These are phyloP conservation scores for Oidium heveae DNA, from an alignment of 2,329 filamentous ascomycete genomes.

Conservation along the genomic window DNA sequence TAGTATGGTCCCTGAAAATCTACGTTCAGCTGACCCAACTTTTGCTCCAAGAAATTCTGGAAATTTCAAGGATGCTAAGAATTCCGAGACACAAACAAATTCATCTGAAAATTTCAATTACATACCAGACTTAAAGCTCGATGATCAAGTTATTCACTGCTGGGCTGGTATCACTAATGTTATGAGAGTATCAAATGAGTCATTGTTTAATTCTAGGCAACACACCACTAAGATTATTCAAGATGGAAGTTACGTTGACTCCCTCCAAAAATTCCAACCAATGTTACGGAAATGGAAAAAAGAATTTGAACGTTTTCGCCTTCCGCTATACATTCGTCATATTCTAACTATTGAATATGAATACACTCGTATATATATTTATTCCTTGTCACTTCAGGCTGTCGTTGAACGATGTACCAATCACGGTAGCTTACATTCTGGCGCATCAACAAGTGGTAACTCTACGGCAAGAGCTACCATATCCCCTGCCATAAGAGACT, in stretches of 20 bases:
- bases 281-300: conserved; percentile 55
- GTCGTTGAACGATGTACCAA: conserved; percentile 81
- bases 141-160: conserved; percentile 54
- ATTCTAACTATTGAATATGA: conserved; percentile 89
- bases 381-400: conserved; percentile 79
- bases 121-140: conserved; percentile 38
- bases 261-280: conserved; percentile 60
- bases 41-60: conserved; percentile 18
- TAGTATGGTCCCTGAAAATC: conserved; percentile 61
- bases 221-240: conserved; percentile 77
- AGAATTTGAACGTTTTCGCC: conserved; percentile 55
- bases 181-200: conserved; percentile 76
- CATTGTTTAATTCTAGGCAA: conserved; percentile 65
- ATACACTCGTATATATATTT: conserved; percentile 83
- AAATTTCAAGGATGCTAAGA: conserved; percentile 77
- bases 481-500: conserved; percentile 38
- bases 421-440: conserved; percentile 27
- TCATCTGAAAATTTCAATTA: conserved; percentile 36
- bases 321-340: conserved; percentile 39
- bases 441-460: conserved; percentile 8
- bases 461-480: conserved; percentile 17
- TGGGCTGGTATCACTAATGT: conserved; percentile 86
- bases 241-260: conserved; percentile 56
- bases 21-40: conserved; percentile 31
- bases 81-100: conserved; percentile 36